These are phyloP conservation scores for Fusarium sp. DNA, from an alignment of 2,329 filamentous ascomycete species.

Conservation along the genomic window DNA sequence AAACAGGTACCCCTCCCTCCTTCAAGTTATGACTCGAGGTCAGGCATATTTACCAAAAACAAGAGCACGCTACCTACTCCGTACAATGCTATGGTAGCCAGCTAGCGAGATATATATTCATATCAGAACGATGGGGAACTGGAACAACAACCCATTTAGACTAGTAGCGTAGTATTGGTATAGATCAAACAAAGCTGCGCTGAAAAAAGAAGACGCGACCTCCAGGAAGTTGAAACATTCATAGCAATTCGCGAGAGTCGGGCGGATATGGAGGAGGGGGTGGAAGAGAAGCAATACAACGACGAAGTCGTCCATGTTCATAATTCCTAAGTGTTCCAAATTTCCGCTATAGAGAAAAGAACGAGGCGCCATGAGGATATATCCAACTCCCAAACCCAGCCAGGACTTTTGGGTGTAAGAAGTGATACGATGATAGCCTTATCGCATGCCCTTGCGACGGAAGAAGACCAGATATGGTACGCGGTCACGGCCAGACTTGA, in stretches of 20 bases:
- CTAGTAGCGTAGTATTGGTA: not conserved
- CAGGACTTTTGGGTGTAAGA: not conserved
- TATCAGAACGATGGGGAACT: not conserved
- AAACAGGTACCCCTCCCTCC: not conserved
- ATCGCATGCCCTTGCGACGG: conserved; percentile 48
- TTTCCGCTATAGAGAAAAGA: not conserved
- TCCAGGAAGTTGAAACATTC: not conserved
- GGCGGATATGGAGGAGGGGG: not conserved
- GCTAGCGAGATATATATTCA: conserved; percentile 16
- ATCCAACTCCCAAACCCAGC: not conserved
- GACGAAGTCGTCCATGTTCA: not conserved
- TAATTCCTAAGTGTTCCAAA: not conserved
- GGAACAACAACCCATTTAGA: not conserved
- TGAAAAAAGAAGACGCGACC: not conserved
- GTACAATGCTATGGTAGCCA: conserved; percentile 29
- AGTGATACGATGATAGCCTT: not conserved
- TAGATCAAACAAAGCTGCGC: not conserved
- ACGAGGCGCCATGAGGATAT: not conserved
- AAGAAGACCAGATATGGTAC: conserved; percentile 61
- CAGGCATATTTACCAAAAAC: conserved; percentile 6
- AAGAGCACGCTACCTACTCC: conserved; percentile 27
- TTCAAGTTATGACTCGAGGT: not conserved
- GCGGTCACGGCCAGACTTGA: conserved; percentile 49
- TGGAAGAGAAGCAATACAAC: not conserved
- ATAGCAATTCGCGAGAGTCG: not conserved